Percentiles rank a stretch among this genome's conserved stretches.
These are phyloP conservation scores for Medicago arabica DNA, from an alignment of 306 rosid species.

Conservation along the genomic window DNA sequence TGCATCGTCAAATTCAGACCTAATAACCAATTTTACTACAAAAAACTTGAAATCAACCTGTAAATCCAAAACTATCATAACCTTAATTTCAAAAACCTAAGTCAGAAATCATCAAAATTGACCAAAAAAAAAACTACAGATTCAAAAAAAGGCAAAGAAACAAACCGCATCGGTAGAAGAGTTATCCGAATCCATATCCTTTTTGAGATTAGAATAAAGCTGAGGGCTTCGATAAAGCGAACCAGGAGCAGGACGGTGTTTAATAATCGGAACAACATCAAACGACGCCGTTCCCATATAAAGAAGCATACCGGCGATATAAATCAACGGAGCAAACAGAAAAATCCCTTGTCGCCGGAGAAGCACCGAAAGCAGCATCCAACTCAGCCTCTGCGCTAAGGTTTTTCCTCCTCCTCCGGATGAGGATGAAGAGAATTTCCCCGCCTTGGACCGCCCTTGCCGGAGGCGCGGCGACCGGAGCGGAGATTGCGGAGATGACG, in stretches of 20 bases:
- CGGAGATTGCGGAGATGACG: conserved; percentile 91
- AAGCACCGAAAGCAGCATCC: conserved; percentile 79
- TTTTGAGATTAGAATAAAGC: conserved; percentile 70
- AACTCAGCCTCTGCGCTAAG: conserved; percentile 74
- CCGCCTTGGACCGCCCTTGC: conserved; percentile 65
- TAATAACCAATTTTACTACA: neutral
- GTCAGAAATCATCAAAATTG: conserved; percentile 3
- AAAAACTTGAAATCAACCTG: conserved; percentile 21
- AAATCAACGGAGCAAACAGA: conserved; percentile 94
- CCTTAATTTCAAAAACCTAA: conserved; percentile 24
- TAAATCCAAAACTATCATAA: conserved; percentile 18
- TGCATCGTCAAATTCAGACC: conserved; percentile 6
- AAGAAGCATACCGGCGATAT: conserved; percentile 90
- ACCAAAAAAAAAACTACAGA: neutral
- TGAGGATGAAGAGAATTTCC: conserved; percentile 55
- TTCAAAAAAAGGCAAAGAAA: conserved; percentile 22
- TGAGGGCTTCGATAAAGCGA: conserved; percentile 93
- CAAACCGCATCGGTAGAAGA: conserved; percentile 90
- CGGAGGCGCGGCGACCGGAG: conserved; percentile 85
- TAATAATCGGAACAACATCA: conserved; percentile 85
- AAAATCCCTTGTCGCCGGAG: conserved; percentile 95
- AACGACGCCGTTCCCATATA: conserved; percentile 97
- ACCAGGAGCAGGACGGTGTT: conserved; percentile 86
- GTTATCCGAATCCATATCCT: conserved; percentile 87
- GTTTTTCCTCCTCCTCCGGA: conserved; percentile 51